phyloP scores from a whole-genome alignment of 2,329 filamentous ascomycete species.

The Epichloe brachyelytri region DNA sequence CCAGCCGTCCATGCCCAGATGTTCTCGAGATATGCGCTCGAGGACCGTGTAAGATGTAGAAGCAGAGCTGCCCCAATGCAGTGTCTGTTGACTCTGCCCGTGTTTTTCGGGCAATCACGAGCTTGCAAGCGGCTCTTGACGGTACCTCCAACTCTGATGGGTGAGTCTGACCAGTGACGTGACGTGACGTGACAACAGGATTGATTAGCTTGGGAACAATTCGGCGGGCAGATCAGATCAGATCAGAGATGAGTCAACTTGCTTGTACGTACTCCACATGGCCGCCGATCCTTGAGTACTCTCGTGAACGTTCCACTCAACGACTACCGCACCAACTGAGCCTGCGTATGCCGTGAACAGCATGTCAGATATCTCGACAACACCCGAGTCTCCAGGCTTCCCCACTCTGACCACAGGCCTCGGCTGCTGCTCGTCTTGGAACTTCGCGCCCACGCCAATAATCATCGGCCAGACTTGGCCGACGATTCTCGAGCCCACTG shows the following conservation, averaged over 20 bases:
- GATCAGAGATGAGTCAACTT: neutral
- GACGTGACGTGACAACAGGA: too few species aligned
- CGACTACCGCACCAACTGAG: slow-evolving; percentile 46
- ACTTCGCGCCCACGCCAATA: slow-evolving; percentile 35
- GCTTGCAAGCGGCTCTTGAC: slow-evolving; percentile 8
- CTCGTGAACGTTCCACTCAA: slow-evolving; percentile 49
- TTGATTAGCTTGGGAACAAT: too few species aligned
- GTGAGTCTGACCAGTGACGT: slow-evolving; percentile 21
- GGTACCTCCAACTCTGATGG: slow-evolving; percentile 31
- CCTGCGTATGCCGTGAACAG: slow-evolving; percentile 47
- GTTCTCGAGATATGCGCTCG: slow-evolving; percentile 37
- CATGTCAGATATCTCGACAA: slow-evolving; percentile 49
- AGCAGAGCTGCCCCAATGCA: slow-evolving; percentile 48
- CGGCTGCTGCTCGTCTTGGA: slow-evolving; percentile 38
- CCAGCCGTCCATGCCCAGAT: slow-evolving; percentile 57
- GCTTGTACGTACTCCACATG: slow-evolving; percentile 30
- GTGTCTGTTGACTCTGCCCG: slow-evolving; percentile 22
- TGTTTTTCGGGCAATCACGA: slow-evolving; percentile 11
- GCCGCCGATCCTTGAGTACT: slow-evolving; percentile 25
- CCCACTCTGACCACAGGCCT: slow-evolving; percentile 45
- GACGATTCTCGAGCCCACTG: slow-evolving; percentile 29
- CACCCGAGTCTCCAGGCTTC: slow-evolving; percentile 39
- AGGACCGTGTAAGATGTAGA: slow-evolving; percentile 29
- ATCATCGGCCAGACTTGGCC: slow-evolving; percentile 35
- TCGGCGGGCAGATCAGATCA: too few species aligned